A percentile compares a stretch with the other conserved stretches of the same genome.
phyloP scores from a whole-genome alignment of 2,329 filamentous ascomycete genomes.

The Fusarium denticulatum region DNA sequence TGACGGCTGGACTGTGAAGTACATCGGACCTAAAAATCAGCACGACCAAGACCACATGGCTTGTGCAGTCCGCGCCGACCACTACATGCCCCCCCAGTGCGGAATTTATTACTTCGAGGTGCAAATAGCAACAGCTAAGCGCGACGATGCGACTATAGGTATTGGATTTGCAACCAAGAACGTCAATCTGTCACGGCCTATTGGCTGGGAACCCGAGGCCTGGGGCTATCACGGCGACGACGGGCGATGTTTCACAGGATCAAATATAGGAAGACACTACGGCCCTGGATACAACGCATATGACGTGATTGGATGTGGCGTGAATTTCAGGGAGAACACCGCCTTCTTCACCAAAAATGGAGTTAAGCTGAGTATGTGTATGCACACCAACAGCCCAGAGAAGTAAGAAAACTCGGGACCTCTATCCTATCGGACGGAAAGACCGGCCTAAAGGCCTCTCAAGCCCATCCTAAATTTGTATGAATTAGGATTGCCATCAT shows the following conservation, averaged over 20 bases:
- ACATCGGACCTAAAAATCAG: slow-evolving; percentile 57
- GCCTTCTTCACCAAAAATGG: slow-evolving; percentile 78
- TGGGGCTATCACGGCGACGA: slow-evolving; percentile 78
- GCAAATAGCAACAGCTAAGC: slow-evolving; percentile 59
- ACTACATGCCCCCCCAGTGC: slow-evolving; percentile 87
- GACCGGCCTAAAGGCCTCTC: neutral
- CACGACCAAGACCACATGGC: slow-evolving; percentile 75
- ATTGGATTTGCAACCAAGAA: slow-evolving; percentile 69
- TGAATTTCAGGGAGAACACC: slow-evolving; percentile 71
- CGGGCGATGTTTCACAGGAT: slow-evolving; percentile 67
- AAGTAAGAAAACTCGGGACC: neutral
- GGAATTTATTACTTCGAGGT: slow-evolving; percentile 96
- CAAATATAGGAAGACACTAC: slow-evolving; percentile 66
- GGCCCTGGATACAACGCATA: slow-evolving; percentile 64
- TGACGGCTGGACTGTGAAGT: slow-evolving; percentile 78
- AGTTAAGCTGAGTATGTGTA: slow-evolving; percentile 59
- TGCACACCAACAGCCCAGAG: slow-evolving; percentile 10
- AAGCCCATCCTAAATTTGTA: neutral
- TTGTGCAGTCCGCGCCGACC: slow-evolving; percentile 82
- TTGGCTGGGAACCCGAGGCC: slow-evolving; percentile 74
- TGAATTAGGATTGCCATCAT: neutral
- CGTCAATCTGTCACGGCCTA: slow-evolving; percentile 64
- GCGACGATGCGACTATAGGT: slow-evolving; percentile 68
- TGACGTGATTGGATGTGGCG: slow-evolving; percentile 71
- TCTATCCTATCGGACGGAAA: neutral